These are phyloP conservation scores for Carex arenaria DNA, from an alignment of 202 grass and related monocot species.

Conservation along the genomic window DNA sequence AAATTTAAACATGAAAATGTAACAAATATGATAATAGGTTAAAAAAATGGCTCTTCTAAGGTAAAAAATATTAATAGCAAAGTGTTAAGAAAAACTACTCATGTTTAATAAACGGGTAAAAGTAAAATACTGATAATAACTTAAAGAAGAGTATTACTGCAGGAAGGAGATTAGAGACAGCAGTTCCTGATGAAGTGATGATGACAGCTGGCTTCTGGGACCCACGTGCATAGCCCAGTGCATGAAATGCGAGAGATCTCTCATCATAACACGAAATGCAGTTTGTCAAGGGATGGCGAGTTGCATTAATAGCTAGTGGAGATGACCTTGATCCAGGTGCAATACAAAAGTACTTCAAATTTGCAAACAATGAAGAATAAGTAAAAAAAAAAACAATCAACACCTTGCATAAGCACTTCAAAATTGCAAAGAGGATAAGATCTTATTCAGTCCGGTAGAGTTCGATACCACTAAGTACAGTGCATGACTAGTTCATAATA, in stretches of 20 bases:
- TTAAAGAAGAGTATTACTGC: conserved; percentile 42
- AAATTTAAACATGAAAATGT: conserved; percentile 13
- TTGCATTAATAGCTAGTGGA: conserved; percentile 83
- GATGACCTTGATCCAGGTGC: conserved; percentile 96
- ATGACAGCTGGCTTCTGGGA: conserved; percentile 64
- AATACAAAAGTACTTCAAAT: conserved; percentile 91
- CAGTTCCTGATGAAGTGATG: conserved; percentile 98
- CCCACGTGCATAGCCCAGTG: conserved; percentile 84
- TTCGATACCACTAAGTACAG: background rate
- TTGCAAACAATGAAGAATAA: conserved; percentile 33
- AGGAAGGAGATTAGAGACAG: conserved; percentile 96
- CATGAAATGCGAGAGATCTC: conserved; percentile 97
- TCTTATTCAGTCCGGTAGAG: background rate
- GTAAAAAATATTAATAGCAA: background rate
- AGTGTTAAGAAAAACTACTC: background rate
- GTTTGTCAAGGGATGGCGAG: conserved; percentile 63
- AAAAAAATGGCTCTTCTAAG: background rate
- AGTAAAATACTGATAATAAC: background rate
- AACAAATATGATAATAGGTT: background rate
- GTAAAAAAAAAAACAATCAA: background rate
- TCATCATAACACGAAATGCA: conserved; percentile 98
- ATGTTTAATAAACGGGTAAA: background rate
- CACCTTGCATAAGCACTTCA: background rate
- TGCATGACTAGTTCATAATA: background rate
- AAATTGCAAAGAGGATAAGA: background rate